These are phyloP conservation scores for Ceratobasidium sp. DNA, from an alignment of 1,284 basidiomycete genomes.

Conservation along the genomic window DNA sequence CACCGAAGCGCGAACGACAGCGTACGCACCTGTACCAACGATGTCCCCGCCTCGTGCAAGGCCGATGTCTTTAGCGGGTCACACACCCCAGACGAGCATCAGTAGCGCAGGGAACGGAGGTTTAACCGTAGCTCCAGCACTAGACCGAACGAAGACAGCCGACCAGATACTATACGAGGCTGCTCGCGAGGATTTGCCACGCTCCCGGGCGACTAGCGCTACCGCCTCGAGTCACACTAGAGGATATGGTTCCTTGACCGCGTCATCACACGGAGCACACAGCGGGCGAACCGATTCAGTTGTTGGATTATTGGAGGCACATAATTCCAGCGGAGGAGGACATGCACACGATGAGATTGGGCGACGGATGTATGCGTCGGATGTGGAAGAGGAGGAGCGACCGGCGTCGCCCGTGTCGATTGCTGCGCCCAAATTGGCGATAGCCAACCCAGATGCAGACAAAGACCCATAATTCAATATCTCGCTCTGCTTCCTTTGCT, in stretches of 20 bases:
- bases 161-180: constrained; percentile 45
- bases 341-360: constrained; percentile 3
- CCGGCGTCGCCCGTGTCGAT: constrained; percentile 37
- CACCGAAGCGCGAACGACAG: constrained; percentile 11
- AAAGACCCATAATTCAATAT: constrained; percentile 6
- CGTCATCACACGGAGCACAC: constrained; percentile 25
- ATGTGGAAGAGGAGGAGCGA: constrained; percentile 6
- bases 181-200: constrained; percentile 32
- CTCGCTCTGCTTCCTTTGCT: background rate
- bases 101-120: constrained; percentile 1
- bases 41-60: constrained; percentile 23
- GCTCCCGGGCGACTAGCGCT: constrained; percentile 26
- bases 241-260: constrained; percentile 25
- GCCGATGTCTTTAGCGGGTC: constrained; percentile 20
- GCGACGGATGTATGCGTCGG: background rate
- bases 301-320: constrained; percentile 23
- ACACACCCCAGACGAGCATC: constrained; percentile 16
- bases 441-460: constrained; percentile 38
- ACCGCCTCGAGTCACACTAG: constrained; percentile 30
- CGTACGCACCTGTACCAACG: constrained; percentile 36
- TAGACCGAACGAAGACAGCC: constrained; percentile 31
- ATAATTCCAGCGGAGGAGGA: background rate
- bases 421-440: constrained; percentile 21
- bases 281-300: constrained; percentile 23
- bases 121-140: background rate